phyloP scores from a whole-genome alignment of 1,284 basidiomycete genomes.

The Puccinia coronata region DNA sequence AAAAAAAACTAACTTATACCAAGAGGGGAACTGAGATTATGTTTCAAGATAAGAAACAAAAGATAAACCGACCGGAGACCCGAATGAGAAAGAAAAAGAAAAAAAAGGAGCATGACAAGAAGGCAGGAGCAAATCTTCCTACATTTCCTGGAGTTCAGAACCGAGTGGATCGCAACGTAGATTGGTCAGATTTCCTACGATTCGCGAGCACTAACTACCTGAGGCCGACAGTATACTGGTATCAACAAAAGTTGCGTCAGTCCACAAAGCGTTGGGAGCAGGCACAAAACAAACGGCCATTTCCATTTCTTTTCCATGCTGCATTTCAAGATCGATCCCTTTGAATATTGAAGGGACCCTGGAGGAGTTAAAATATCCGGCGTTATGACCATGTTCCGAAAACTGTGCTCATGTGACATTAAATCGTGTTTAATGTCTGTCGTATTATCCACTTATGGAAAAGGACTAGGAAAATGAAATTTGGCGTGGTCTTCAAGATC shows the following conservation, averaged over 20 bases:
- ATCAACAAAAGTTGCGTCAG: neutral
- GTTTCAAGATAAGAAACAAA: no score
- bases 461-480: neutral
- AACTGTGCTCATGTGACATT: neutral
- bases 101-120: no score
- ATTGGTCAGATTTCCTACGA: no score
- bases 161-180: no score
- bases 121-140: no score
- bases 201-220: no score
- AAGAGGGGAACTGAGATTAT: no score
- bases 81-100: no score
- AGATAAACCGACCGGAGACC: no score
- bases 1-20: no score
- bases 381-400: neutral
- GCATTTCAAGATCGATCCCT: neutral
- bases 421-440: neutral
- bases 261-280: slow-evolving; percentile 23
- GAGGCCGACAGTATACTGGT: no score
- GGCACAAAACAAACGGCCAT: slow-evolving; percentile 13
- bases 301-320: neutral
- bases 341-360: neutral
- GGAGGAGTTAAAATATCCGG: neutral
- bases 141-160: no score
- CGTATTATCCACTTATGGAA: neutral
- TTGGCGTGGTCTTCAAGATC: neutral